Percentiles rank a stretch among this genome's conserved stretches.
Evolutionary conservation across 306 rosid species (phyloP).

Genomic region (Prunus kanzakura): DNA sequence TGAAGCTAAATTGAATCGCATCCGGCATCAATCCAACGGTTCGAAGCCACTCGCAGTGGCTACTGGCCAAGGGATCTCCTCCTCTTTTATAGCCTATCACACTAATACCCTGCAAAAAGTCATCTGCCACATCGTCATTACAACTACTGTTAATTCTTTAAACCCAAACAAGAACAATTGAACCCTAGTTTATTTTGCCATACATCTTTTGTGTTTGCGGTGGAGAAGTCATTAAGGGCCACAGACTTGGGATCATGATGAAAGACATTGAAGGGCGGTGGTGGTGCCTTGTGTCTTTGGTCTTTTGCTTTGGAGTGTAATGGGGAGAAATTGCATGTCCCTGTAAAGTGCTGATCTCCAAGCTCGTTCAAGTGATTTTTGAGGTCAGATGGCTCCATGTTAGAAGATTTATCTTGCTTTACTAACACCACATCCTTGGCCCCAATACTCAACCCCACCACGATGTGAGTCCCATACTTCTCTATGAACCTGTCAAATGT

Average conservation of each 20-base stretch:
- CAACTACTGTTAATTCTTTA: neutral
- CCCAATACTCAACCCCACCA: slow-evolving; percentile 85
- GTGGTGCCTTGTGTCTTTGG: slow-evolving; percentile 61
- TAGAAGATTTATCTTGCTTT: slow-evolving; percentile 69
- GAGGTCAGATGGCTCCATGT: slow-evolving; percentile 59
- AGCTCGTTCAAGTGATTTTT: slow-evolving; percentile 70
- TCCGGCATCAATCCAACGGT: slow-evolving; percentile 69
- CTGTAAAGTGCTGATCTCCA: slow-evolving; percentile 88
- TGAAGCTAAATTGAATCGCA: slow-evolving; percentile 55
- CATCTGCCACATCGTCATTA: neutral
- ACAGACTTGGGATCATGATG: slow-evolving; percentile 39
- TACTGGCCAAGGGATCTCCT: slow-evolving; percentile 52
- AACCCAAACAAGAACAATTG: too few relatives aligned
- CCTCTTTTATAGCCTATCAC: slow-evolving; percentile 75
- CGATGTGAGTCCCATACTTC: slow-evolving; percentile 82
- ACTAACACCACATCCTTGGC: slow-evolving; percentile 70
- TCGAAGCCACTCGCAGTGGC: slow-evolving; percentile 81
- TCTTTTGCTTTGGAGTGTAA: slow-evolving; percentile 48
- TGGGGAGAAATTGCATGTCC: slow-evolving; percentile 69
- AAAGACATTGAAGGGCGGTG: slow-evolving; percentile 66
- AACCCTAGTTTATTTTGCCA: slow-evolving; percentile 6
- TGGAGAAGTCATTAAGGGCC: slow-evolving; percentile 46
- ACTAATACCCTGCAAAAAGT: slow-evolving; percentile 60
- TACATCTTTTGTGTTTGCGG: slow-evolving; percentile 68
- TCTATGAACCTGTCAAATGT: slow-evolving; percentile 66